Base-by-base conservation (phyloP, 371 early-diverging fungal genomes). In the Dentiscutata heterogama region DNA sequence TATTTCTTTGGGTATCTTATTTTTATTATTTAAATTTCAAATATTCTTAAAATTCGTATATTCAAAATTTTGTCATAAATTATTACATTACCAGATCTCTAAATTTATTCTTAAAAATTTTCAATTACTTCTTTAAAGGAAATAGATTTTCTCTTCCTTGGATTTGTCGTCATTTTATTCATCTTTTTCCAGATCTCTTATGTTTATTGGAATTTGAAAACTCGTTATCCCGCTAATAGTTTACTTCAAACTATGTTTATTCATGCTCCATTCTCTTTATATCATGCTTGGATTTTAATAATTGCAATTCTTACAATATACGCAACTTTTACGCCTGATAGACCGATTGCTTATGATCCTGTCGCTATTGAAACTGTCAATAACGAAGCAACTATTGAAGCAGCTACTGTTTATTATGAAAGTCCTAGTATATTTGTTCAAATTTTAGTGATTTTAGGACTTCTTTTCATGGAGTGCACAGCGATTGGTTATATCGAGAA, bases 201-300 rank as follows among this genome's bases (percentile, higher is more conserved):
- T 27, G 35, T 82, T 65, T 53, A 46, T 46, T 46, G 46, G 46
- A 7, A 46, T 0, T 46, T 46, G 46, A 46, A 11, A 88, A 46
- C 83, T 14, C 84, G 86, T 83, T 46, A 8, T 46, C 46, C 42
- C 84, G 86, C 83, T 46, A 7, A 46, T 0, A 0, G 10, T 46
- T 8, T 46, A 10, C 85, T 82, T 60, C 91, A 93, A 71, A 86
- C 85, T 72, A 61, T 93, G 76, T 91, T 93, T 63, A 85, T 94
- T 82, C 94, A 93, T 84, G 91, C 92, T 46, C 94, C 94, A 72
- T 91, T 94, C 88, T 93, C 93, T 60, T 86, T 94, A 73, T 93
- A 90, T 88, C 93, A 94, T 87, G 94, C 91, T 68, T 92, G 93
- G 91, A 86, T 93, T 70, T 90, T 91, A 75, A 92, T 90, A 78